A percentile compares a stretch with the other conserved stretches of the same genome.
These are phyloP conservation scores for Cryoendolithus antarcticus DNA, from an alignment of 2,329 filamentous ascomycete genomes.

Conservation along the genomic window DNA sequence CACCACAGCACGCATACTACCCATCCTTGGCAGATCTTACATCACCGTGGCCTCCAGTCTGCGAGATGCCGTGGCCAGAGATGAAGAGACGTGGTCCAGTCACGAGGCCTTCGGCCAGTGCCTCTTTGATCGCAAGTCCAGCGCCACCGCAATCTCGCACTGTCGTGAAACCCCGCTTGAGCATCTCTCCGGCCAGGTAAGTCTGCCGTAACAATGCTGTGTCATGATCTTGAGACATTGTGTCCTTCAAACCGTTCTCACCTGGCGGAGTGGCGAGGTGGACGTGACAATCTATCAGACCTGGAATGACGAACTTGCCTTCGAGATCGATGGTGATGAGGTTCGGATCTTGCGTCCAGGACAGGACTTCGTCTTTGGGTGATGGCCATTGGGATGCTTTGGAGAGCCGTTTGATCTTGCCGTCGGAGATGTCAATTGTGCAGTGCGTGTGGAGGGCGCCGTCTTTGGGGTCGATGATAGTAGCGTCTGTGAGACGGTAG, in stretches of 20 bases:
- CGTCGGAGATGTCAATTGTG: constrained; percentile 19
- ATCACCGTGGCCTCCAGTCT: constrained; percentile 49
- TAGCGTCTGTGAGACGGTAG: constrained; percentile 13
- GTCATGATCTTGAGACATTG: constrained; percentile 24
- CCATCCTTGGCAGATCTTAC: constrained; percentile 35
- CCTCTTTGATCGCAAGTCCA: constrained; percentile 41
- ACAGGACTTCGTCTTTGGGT: constrained; percentile 17
- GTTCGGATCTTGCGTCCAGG: constrained; percentile 15
- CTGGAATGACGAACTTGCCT: constrained; percentile 37
- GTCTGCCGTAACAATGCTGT: constrained; percentile 35
- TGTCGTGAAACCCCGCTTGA: constrained; percentile 46
- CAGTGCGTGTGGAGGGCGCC: constrained; percentile 19
- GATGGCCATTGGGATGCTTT: constrained; percentile 14
- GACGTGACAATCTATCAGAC: constrained; percentile 41
- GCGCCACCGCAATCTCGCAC: constrained; percentile 49
- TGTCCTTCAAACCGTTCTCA: constrained; percentile 24
- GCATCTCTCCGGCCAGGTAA: constrained; percentile 38
- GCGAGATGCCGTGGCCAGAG: constrained; percentile 40
- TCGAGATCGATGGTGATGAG: constrained; percentile 27
- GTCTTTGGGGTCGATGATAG: constrained; percentile 21
- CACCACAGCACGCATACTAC: constrained; percentile 36
- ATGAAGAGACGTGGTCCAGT: constrained; percentile 46
- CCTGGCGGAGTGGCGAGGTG: constrained; percentile 37
- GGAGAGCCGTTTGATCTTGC: constrained; percentile 18
- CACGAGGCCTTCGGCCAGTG: constrained; percentile 43